Conservation (phyloP, 2,329 filamentous ascomycete species). For the Alternaria sp. region DNA sequence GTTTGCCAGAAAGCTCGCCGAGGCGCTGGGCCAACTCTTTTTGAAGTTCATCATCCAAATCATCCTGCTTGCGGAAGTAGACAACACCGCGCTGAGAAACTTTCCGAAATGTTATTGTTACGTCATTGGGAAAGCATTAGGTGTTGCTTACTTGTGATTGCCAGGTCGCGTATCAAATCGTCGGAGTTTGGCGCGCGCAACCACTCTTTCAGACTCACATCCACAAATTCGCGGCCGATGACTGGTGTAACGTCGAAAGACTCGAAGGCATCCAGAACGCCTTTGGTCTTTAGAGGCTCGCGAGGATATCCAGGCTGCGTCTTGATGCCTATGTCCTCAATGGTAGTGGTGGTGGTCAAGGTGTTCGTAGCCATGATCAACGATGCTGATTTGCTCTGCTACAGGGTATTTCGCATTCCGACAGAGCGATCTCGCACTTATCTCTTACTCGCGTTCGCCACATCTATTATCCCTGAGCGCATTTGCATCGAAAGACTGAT, state of each 20-base stretch:
- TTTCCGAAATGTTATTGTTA: slow-evolving; percentile 2
- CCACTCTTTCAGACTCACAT: slow-evolving; percentile 66
- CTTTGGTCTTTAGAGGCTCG: slow-evolving; percentile 52
- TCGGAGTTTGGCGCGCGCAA: slow-evolving; percentile 68
- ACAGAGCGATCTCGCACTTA: neutral
- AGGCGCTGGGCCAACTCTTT: slow-evolving; percentile 62
- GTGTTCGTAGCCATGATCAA: slow-evolving; percentile 9
- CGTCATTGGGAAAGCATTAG: neutral
- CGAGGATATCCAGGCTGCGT: slow-evolving; percentile 2
- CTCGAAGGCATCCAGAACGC: slow-evolving; percentile 59
- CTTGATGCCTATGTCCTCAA: neutral
- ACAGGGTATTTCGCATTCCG: neutral
- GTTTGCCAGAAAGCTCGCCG: slow-evolving; percentile 65
- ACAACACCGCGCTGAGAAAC: slow-evolving; percentile 62
- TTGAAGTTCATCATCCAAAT: slow-evolving; percentile 59
- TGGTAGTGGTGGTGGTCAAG: neutral
- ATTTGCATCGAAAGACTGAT: neutral
- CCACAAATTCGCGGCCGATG: slow-evolving; percentile 67
- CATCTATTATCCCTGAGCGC: neutral
- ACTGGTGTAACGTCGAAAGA: slow-evolving; percentile 66
- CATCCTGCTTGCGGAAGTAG: slow-evolving; percentile 61
- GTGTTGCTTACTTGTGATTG: slow-evolving; percentile 47
- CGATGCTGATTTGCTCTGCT: neutral
- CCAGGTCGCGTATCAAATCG: slow-evolving; percentile 68
- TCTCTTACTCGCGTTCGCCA: neutral